These are phyloP conservation scores for Phytophthora podocarpi DNA, from an alignment of 352 stramenopile species.

Conservation along the genomic window DNA sequence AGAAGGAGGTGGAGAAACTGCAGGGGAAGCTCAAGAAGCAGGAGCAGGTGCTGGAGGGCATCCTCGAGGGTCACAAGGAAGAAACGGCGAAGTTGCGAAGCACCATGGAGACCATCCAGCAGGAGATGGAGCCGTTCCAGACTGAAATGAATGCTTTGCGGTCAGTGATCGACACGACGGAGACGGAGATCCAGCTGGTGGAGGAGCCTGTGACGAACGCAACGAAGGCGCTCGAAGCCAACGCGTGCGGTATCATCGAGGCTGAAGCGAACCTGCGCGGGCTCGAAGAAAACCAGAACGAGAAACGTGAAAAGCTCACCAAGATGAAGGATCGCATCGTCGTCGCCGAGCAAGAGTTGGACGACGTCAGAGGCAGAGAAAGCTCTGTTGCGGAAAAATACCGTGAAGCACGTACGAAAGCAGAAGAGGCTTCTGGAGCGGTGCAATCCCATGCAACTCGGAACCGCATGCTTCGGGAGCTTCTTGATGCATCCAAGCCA, in stretches of 20 bases:
- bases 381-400: conserved; percentile 59
- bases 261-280: conserved; percentile 62
- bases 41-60: conserved; percentile 90
- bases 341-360: conserved; percentile 83
- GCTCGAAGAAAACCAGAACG: conserved; percentile 61
- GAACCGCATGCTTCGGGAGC: conserved; percentile 84
- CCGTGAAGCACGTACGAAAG: conserved; percentile 70
- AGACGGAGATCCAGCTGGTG: conserved; percentile 83
- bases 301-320: conserved; percentile 57
- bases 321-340: conserved; percentile 79
- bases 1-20: conserved; percentile 79
- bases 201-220: conserved; percentile 74
- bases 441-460: conserved; percentile 73
- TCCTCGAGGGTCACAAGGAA: conserved; percentile 78
- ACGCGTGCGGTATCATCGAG: conserved; percentile 57
- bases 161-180: conserved; percentile 79
- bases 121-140: conserved; percentile 82
- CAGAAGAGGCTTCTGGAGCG: conserved; percentile 73
- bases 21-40: conserved; percentile 77
- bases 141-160: conserved; percentile 72
- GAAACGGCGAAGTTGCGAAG: conserved; percentile 72
- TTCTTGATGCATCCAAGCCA: conserved; percentile 92
- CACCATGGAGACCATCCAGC: conserved; percentile 78
- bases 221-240: conserved; percentile 82
- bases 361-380: conserved; percentile 61